A percentile compares a stretch with the other conserved stretches of the same genome.
These are phyloP conservation scores for Ceratopteris richardii DNA, from an alignment of 75 land plant genomes.

Conservation along the genomic window DNA sequence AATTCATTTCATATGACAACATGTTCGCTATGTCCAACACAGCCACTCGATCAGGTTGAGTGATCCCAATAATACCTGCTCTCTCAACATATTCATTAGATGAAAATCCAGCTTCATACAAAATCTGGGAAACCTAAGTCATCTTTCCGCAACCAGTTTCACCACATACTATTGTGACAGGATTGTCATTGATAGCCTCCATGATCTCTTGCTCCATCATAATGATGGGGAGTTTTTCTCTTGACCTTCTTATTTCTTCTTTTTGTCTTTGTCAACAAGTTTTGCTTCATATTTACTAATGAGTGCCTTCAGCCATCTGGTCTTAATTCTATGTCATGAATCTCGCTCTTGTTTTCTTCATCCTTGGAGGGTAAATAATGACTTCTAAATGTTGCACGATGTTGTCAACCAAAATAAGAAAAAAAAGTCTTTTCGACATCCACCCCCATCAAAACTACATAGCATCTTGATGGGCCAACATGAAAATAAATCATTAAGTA, in stretches of 20 bases:
- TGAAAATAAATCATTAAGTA: too few relatives aligned
- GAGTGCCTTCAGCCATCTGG: too few relatives aligned
- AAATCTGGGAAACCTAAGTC: conserved; percentile 98
- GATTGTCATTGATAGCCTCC: conserved; percentile 80
- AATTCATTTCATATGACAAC: conserved; percentile 78
- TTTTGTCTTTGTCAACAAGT: too few relatives aligned
- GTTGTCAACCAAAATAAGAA: too few relatives aligned
- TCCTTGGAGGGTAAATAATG: too few relatives aligned
- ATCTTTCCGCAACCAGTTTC: conserved; percentile 99
- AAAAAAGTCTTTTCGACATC: too few relatives aligned
- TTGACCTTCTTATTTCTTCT: conserved; percentile 49
- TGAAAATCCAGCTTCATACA: conserved; percentile 96
- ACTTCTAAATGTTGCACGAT: too few relatives aligned
- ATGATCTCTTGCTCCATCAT: conserved; percentile 99
- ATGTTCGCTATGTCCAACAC: conserved; percentile 92
- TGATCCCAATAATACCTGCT: conserved; percentile 79
- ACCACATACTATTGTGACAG: conserved; percentile 80
- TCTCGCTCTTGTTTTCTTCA: too few relatives aligned
- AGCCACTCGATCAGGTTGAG: conserved; percentile 97
- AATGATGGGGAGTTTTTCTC: conserved; percentile 78
- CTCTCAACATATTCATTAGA: conserved; percentile 30
- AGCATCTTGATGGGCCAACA: too few relatives aligned
- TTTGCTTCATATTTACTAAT: too few relatives aligned
- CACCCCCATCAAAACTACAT: too few relatives aligned
- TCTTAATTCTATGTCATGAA: too few relatives aligned